Conservation (phyloP, 1,139 yeast genomes). For the Saccharomyces hybrid region DNA sequence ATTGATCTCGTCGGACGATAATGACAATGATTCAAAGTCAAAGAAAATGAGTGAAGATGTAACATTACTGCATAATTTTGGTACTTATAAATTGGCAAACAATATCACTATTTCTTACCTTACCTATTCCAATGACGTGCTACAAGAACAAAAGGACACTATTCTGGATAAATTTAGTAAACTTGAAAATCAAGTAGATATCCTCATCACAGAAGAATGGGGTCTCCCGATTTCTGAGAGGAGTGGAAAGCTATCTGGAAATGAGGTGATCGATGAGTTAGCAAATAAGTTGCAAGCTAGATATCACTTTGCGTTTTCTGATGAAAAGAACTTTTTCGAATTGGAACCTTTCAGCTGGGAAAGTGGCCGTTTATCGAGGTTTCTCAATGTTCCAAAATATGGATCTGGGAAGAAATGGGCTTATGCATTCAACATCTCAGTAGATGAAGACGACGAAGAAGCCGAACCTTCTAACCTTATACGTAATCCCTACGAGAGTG, state of each 20-base stretch:
- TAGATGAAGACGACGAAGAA: slow-evolving; percentile 10
- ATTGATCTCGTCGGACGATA: slow-evolving; percentile 13
- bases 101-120: slow-evolving; percentile 46
- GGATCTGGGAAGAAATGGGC: slow-evolving; percentile 58
- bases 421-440: slow-evolving; percentile 53
- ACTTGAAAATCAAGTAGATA: slow-evolving; percentile 37
- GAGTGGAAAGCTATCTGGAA: slow-evolving; percentile 29
- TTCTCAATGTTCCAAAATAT: slow-evolving; percentile 55
- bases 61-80: slow-evolving; percentile 32
- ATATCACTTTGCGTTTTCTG: slow-evolving; percentile 57
- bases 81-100: slow-evolving; percentile 37
- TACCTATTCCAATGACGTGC: slow-evolving; percentile 29
- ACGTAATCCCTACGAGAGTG: slow-evolving; percentile 36
- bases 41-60: slow-evolving; percentile 14
- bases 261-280: slow-evolving; percentile 39
- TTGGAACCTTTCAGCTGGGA: slow-evolving; percentile 53
- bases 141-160: slow-evolving; percentile 17
- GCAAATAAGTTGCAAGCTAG: slow-evolving; percentile 45
- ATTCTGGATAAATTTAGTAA: slow-evolving; percentile 18
- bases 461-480: slow-evolving; percentile 22
- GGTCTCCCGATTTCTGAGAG: slow-evolving; percentile 44
- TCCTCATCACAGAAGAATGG: slow-evolving; percentile 56
- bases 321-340: slow-evolving; percentile 46
- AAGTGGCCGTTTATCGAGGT: slow-evolving; percentile 41
- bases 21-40: background rate